These are phyloP conservation scores for Scheffersomyces titani DNA, from an alignment of 1,139 yeast genomes.

Conservation along the genomic window DNA sequence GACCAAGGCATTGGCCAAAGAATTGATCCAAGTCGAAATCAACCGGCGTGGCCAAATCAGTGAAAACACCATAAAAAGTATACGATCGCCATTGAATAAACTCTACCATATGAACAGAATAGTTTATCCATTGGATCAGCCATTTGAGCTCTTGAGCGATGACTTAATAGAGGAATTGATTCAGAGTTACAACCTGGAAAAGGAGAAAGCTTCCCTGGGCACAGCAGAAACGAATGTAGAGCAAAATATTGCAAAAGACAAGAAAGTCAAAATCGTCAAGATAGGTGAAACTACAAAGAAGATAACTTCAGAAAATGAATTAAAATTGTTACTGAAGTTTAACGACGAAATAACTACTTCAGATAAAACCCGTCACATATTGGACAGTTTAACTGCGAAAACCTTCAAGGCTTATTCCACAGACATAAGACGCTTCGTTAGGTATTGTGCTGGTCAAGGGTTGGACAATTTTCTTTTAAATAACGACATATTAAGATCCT, in stretches of 20 bases:
- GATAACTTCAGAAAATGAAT: background rate
- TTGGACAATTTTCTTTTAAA: slow-evolving; percentile 1
- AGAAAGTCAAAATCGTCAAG: background rate
- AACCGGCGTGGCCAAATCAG: slow-evolving; percentile 3
- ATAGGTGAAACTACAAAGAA: background rate
- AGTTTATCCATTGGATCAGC: slow-evolving; percentile 2
- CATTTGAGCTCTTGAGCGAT: slow-evolving; percentile 1
- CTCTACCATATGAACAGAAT: slow-evolving; percentile 4
- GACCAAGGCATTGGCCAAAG: slow-evolving; percentile 4
- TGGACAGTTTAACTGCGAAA: slow-evolving; percentile 2
- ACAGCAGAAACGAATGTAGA: background rate
- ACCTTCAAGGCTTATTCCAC: slow-evolving; percentile 5
- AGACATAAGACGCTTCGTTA: slow-evolving; percentile 4
- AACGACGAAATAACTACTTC: slow-evolving; percentile 1
- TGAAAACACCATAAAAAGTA: slow-evolving; percentile 5
- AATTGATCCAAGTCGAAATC: slow-evolving; percentile 3
- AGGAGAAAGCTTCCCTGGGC: background rate
- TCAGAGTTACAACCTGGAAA: background rate
- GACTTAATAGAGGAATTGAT: slow-evolving; percentile 3
- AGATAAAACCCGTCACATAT: background rate
- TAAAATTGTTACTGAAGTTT: background rate
- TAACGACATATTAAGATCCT: background rate
- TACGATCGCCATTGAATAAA: slow-evolving; percentile 5
- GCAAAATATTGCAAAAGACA: background rate
- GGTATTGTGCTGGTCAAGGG: slow-evolving; percentile 2